Evolutionary conservation across 2,329 filamentous ascomycete genomes (phyloP).

Genomic region (Nigrospora sphaerica): DNA sequence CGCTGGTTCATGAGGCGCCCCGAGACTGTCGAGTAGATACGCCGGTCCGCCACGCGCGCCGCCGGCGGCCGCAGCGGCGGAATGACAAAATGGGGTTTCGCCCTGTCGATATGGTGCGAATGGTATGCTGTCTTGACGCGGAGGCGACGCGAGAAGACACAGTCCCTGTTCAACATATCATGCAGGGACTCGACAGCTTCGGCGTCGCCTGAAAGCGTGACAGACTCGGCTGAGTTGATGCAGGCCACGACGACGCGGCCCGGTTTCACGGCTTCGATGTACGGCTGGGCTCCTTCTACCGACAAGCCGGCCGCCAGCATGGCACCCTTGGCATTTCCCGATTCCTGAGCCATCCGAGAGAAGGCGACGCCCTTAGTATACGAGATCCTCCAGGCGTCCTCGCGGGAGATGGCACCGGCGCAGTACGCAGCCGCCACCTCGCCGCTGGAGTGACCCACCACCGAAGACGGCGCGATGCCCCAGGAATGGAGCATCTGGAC

Average conservation of each 20-base stretch:
- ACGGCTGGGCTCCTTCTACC: conserved; percentile 13
- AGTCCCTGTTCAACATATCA: no score
- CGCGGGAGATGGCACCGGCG: conserved; percentile 23
- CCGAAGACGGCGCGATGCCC: conserved; percentile 22
- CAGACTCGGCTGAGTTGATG: conserved; percentile 34
- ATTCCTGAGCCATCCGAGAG: conserved; percentile 12
- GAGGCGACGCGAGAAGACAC: conserved; percentile 27
- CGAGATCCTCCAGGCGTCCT: conserved; percentile 32
- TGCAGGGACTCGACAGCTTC: conserved; percentile 17
- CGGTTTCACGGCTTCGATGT: conserved; percentile 12
- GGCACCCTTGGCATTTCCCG: conserved; percentile 15
- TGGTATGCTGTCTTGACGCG: conserved; percentile 35
- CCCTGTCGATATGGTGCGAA: conserved; percentile 32
- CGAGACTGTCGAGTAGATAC: not conserved
- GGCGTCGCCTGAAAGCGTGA: conserved; percentile 34
- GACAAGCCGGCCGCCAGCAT: conserved; percentile 36
- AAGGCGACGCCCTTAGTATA: conserved; percentile 32
- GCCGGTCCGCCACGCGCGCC: not conserved
- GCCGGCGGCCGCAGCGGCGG: not conserved
- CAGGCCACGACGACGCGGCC: conserved; percentile 30
- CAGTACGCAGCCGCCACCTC: conserved; percentile 39
- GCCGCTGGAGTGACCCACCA: conserved; percentile 39
- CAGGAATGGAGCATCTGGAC: conserved; percentile 30
- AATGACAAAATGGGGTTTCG: not conserved
- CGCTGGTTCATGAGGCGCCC: not conserved